A percentile compares a stretch with the other conserved stretches of the same genome.
phyloP scores from a whole-genome alignment of 75 land plant species.

The Sequoia sempervirens region DNA sequence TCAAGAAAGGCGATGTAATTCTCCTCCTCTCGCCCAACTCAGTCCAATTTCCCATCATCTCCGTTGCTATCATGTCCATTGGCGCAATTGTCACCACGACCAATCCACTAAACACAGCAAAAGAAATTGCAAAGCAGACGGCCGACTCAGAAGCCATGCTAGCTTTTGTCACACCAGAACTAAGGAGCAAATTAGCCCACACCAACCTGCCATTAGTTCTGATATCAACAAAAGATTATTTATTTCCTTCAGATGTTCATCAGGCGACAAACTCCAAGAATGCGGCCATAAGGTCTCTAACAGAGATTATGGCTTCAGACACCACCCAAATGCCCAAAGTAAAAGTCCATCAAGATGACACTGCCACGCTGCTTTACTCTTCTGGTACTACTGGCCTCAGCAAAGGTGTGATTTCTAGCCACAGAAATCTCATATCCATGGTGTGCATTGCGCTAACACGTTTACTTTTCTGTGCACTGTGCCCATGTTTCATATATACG shows the following conservation, averaged over 20 bases:
- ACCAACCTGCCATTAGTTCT: conserved; percentile 21
- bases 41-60: conserved; percentile 69
- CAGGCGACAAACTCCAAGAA: background rate
- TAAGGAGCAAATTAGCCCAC: conserved; percentile 43
- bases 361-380: conserved; percentile 61
- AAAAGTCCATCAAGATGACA: conserved; percentile 14
- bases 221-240: conserved; percentile 6
- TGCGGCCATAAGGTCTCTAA: background rate
- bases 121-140: conserved; percentile 71
- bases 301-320: background rate
- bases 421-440: conserved; percentile 71
- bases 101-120: conserved; percentile 81
- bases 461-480: conserved; percentile 55
- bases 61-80: conserved; percentile 66
- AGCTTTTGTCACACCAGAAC: conserved; percentile 39
- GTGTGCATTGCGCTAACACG: conserved; percentile 25
- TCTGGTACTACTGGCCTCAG: conserved; percentile 88
- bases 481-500: conserved; percentile 18
- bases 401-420: conserved; percentile 79
- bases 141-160: conserved; percentile 56
- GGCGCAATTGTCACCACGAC: conserved; percentile 87
- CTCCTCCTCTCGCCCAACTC: conserved; percentile 89
- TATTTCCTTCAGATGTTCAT: too few species aligned
- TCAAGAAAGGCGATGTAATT: conserved; percentile 68
- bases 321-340: conserved; percentile 2